Evolutionary conservation across 495 filamentous ascomycete species (phyloP).

Genomic region (Penicillium cosmopolitanum): DNA sequence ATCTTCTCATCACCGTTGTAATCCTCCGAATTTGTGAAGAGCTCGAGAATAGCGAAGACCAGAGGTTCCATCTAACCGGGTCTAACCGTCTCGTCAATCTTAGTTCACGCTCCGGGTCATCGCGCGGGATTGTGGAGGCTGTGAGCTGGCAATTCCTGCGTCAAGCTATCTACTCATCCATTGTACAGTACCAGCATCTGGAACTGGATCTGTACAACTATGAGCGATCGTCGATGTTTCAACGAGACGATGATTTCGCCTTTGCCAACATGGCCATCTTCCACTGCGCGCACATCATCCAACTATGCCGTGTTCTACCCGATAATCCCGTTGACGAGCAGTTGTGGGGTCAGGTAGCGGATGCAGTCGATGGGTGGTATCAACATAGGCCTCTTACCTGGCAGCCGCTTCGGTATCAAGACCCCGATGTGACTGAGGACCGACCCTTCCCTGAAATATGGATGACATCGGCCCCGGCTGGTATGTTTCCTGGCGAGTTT

Average conservation of each 20-base stretch:
- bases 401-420: conserved; percentile 41
- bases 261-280: conserved; percentile 42
- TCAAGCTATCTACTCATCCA: conserved; percentile 45
- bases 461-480: conserved; percentile 44
- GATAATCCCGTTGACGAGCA: conserved; percentile 22
- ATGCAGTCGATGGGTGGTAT: conserved; percentile 38
- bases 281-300: conserved; percentile 42
- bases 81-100: conserved; percentile 43
- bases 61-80: conserved; percentile 42
- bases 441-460: conserved; percentile 46
- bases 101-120: conserved; percentile 40
- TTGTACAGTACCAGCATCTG: conserved; percentile 41
- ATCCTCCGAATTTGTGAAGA: conserved; percentile 45
- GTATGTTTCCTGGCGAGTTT: conserved; percentile 19
- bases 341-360: conserved; percentile 29
- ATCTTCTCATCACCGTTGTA: conserved; percentile 41
- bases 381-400: conserved; percentile 34
- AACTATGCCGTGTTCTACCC: conserved; percentile 30
- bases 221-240: conserved; percentile 39
- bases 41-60: conserved; percentile 36
- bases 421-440: conserved; percentile 25
- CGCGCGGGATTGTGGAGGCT: conserved; percentile 45
- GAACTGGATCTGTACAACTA: conserved; percentile 42
- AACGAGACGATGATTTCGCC: conserved; percentile 38
- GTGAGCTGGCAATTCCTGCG: conserved; percentile 46